A percentile compares a stretch with the other conserved stretches of the same genome.
Evolutionary conservation across 1,284 basidiomycete species (phyloP).

Genomic region (Crucibulum parvulum): DNA sequence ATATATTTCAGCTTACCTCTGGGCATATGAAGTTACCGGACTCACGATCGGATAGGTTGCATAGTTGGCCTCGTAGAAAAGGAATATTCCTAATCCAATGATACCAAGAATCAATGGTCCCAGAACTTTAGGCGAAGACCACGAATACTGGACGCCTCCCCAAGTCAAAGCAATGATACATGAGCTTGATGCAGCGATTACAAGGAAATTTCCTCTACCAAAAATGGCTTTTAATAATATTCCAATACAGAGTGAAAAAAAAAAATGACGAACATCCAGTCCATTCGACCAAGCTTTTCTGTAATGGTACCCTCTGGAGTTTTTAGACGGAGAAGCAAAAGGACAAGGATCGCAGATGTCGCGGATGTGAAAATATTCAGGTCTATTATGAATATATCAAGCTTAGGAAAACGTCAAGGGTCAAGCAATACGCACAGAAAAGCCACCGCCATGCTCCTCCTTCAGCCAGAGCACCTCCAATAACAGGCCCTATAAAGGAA

Average conservation of each 20-base stretch:
- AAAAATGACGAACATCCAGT: slow-evolving; percentile 42
- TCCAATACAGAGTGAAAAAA: neutral
- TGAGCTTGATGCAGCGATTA: slow-evolving; percentile 38
- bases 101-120: slow-evolving; percentile 49
- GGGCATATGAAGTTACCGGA: neutral
- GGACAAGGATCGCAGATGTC: slow-evolving; percentile 47
- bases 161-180: slow-evolving; percentile 44
- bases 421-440: slow-evolving; percentile 18
- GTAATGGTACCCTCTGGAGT: slow-evolving; percentile 38
- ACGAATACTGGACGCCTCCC: slow-evolving; percentile 45
- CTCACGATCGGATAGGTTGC: slow-evolving; percentile 7
- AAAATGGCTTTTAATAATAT: neutral
- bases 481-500: slow-evolving; percentile 17
- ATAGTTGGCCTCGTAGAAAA: slow-evolving; percentile 30
- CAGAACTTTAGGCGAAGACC: slow-evolving; percentile 47
- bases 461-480: slow-evolving; percentile 24
- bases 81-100: slow-evolving; percentile 34
- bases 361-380: slow-evolving; percentile 40
- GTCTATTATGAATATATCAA: slow-evolving; percentile 23
- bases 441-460: slow-evolving; percentile 30
- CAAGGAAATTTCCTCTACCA: slow-evolving; percentile 44
- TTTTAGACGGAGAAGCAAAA: slow-evolving; percentile 44
- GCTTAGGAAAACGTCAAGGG: neutral
- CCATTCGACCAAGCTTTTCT: slow-evolving; percentile 39
- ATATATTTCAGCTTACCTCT: neutral